Percentiles rank a stretch among this genome's conserved stretches.
Conservation (phyloP, 352 stramenopile species). For the Pythium brachiatum region DNA sequence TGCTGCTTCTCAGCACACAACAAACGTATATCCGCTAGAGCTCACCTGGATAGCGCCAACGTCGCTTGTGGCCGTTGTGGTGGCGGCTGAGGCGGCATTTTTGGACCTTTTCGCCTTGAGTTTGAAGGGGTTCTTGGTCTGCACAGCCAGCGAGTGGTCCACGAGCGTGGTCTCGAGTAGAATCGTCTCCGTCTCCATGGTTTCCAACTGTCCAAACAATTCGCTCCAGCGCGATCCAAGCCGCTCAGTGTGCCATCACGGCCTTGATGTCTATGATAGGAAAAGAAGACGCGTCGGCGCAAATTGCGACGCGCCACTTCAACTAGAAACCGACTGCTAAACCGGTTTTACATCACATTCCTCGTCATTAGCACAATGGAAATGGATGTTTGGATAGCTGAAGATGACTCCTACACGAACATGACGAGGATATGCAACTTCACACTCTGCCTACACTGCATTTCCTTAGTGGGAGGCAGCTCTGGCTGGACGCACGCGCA, state of each 20-base stretch:
- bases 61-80: background rate
- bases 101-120: constrained; percentile 6
- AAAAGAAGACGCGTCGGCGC: background rate
- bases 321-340: constrained; percentile 4
- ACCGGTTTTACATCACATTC: too few species aligned
- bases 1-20: too few species aligned
- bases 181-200: constrained; percentile 17
- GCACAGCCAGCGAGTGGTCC: constrained; percentile 18
- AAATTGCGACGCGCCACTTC: background rate
- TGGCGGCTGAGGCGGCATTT: background rate
- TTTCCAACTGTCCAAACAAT: background rate
- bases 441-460: background rate
- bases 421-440: too few species aligned
- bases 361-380: too few species aligned
- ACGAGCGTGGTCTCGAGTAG: constrained; percentile 27
- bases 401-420: too few species aligned
- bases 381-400: too few species aligned
- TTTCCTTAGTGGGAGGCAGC: background rate
- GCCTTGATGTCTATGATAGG: too few species aligned
- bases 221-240: too few species aligned
- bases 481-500: background rate
- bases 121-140: constrained; percentile 29
- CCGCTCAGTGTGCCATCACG: background rate
- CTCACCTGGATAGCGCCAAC: background rate
- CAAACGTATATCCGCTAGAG: too few species aligned